phyloP scores from a whole-genome alignment of 805 yeast species.

The Millerozyma acaciae region DNA sequence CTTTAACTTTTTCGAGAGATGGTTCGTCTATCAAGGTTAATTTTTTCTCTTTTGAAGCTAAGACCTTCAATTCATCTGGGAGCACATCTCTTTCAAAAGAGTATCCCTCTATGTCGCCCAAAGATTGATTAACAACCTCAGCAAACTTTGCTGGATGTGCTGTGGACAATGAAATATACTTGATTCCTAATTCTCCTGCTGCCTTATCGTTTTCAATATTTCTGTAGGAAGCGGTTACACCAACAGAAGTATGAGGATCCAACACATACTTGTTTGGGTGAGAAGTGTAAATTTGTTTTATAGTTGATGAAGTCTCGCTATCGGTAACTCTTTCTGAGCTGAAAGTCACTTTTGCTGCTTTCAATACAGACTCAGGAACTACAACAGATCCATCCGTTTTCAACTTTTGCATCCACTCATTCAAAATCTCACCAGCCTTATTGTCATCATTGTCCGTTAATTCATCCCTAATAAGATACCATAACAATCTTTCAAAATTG shows the following conservation, averaged over 20 bases:
- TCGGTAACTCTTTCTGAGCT: conserved; percentile 79
- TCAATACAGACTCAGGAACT: conserved; percentile 62
- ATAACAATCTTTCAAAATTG: conserved; percentile 91
- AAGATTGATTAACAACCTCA: conserved; percentile 86
- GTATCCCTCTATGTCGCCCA: conserved; percentile 63
- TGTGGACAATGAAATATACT: conserved; percentile 79
- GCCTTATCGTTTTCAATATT: conserved; percentile 48
- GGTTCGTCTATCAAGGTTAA: conserved; percentile 67
- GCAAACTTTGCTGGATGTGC: conserved; percentile 99
- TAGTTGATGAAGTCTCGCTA: conserved; percentile 73
- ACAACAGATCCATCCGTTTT: conserved; percentile 71
- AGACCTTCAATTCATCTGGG: conserved; percentile 78
- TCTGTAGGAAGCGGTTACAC: conserved; percentile 73
- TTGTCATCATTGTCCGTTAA: conserved; percentile 47
- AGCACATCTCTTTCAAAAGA: conserved; percentile 84
- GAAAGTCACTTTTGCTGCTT: conserved; percentile 65
- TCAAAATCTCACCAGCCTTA: conserved; percentile 71
- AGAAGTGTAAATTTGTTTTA: conserved; percentile 62
- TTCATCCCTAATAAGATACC: conserved; percentile 85
- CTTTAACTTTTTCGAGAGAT: conserved; percentile 70
- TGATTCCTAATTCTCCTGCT: conserved; percentile 32
- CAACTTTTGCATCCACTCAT: conserved; percentile 74
- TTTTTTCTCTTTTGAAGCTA: conserved; percentile 70
- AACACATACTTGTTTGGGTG: conserved; percentile 67
- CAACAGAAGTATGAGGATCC: conserved; percentile 97